Evolutionary conservation across 2,329 filamentous ascomycete genomes (phyloP).

Genomic region (Paraconiothyrium brasiliense): DNA sequence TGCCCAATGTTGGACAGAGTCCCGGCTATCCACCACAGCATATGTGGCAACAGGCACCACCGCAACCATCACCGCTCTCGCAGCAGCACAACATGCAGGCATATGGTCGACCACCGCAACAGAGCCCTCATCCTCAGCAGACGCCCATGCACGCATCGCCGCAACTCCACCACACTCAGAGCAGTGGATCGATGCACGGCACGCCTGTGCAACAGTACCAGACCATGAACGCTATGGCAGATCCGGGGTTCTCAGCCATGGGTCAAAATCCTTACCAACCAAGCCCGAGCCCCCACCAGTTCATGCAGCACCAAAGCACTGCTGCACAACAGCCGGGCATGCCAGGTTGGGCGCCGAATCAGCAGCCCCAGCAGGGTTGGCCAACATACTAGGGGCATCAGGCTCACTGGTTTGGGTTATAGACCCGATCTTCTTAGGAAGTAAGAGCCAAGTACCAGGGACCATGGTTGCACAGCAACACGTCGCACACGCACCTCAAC

Average conservation of each 20-base stretch:
- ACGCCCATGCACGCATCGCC: conserved; percentile 60
- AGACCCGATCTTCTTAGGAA: neutral
- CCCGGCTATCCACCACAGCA: conserved; percentile 56
- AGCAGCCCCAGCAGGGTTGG: conserved; percentile 55
- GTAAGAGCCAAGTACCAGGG: neutral
- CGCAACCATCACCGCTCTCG: conserved; percentile 59
- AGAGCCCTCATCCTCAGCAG: conserved; percentile 56
- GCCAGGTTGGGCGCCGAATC: conserved; percentile 61
- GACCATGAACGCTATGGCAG: conserved; percentile 57
- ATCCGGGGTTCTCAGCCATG: conserved; percentile 56
- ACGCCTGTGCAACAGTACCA: conserved; percentile 57
- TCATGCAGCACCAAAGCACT: conserved; percentile 55
- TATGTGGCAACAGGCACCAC: conserved; percentile 60
- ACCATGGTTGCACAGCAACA: neutral
- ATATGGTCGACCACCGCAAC: conserved; percentile 54
- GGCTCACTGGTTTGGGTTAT: neutral
- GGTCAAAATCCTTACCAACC: conserved; percentile 61
- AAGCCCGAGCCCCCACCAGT: conserved; percentile 58
- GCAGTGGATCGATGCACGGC: conserved; percentile 54
- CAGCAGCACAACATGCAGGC: conserved; percentile 58
- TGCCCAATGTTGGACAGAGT: conserved; percentile 51
- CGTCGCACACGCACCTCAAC: neutral
- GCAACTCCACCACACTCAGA: conserved; percentile 58
- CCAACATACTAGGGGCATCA: conserved; percentile 32
- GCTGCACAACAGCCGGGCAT: conserved; percentile 60